phyloP scores from a whole-genome alignment of 192 early-diverging fungal genomes.

The Linnemannia exigua region DNA sequence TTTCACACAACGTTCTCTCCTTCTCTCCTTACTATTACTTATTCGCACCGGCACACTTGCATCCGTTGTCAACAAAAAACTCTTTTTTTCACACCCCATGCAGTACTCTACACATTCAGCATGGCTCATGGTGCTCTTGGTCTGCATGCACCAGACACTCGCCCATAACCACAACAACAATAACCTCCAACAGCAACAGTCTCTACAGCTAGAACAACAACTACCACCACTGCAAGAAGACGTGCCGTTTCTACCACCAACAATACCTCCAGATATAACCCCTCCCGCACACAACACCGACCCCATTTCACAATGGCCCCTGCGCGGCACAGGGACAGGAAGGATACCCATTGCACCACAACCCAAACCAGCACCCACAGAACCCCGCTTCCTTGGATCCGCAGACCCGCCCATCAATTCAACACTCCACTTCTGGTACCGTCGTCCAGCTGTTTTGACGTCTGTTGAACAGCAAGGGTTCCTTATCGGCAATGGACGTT shows the following conservation, averaged over 20 bases:
- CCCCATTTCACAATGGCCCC: background rate
- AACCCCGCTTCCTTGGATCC: background rate
- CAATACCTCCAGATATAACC: background rate
- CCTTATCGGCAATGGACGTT: constrained; percentile 20
- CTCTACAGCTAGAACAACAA: background rate
- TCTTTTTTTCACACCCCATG: background rate
- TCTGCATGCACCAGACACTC: background rate
- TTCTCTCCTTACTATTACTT: background rate
- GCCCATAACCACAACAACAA: background rate
- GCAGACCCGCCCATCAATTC: background rate
- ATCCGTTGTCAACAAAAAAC: background rate
- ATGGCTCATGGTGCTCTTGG: background rate
- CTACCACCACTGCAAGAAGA: background rate
- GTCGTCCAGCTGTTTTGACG: background rate
- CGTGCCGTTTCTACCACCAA: background rate
- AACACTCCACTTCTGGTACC: constrained; percentile 22
- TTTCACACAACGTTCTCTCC: background rate
- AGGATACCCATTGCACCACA: too few species aligned
- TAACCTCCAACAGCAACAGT: background rate
- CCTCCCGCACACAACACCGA: background rate
- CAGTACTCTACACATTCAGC: background rate
- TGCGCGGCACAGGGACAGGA: background rate
- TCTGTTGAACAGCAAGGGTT: background rate
- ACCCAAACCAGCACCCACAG: background rate
- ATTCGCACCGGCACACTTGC: background rate